These are phyloP conservation scores for Sporodiniella umbellata DNA, from an alignment of 371 early-diverging fungal species.

Conservation along the genomic window DNA sequence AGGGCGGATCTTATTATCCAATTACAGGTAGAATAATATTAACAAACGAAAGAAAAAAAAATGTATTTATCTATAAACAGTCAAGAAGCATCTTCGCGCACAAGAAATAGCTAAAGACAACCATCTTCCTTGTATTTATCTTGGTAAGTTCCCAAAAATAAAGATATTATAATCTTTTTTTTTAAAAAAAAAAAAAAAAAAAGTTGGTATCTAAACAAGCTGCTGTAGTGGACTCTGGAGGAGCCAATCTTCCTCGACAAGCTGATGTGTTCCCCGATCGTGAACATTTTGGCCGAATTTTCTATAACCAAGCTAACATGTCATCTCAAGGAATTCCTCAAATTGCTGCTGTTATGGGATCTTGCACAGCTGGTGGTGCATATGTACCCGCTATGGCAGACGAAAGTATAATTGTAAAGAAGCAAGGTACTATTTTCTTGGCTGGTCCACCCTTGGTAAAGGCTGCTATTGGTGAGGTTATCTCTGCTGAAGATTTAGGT, in stretches of 20 bases:
- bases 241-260: slow-evolving; percentile 95
- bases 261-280: slow-evolving; percentile 97
- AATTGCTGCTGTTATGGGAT: slow-evolving; percentile 96
- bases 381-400: slow-evolving; percentile 99
- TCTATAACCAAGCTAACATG: slow-evolving; percentile 92
- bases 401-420: slow-evolving; percentile 93
- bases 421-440: slow-evolving; percentile 97
- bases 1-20: slow-evolving; percentile 98
- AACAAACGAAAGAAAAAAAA: slow-evolving; percentile 1
- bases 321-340: slow-evolving; percentile 89
- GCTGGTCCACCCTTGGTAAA: slow-evolving; percentile 96
- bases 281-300: slow-evolving; percentile 97
- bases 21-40: too few species aligned
- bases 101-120: slow-evolving; percentile 97
- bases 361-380: slow-evolving; percentile 98
- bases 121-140: slow-evolving; percentile 92
- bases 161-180: too few species aligned
- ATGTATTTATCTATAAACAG: slow-evolving; percentile 29
- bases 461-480: slow-evolving; percentile 96
- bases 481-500: slow-evolving; percentile 94
- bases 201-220: background rate
- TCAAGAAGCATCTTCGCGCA: slow-evolving; percentile 97
- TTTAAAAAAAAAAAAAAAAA: slow-evolving; percentile 9
- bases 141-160: slow-evolving; percentile 66
- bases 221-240: slow-evolving; percentile 87